Evolutionary conservation across 768 basidiomycete genomes (phyloP).

Genomic region (Mycena polygramma): DNA sequence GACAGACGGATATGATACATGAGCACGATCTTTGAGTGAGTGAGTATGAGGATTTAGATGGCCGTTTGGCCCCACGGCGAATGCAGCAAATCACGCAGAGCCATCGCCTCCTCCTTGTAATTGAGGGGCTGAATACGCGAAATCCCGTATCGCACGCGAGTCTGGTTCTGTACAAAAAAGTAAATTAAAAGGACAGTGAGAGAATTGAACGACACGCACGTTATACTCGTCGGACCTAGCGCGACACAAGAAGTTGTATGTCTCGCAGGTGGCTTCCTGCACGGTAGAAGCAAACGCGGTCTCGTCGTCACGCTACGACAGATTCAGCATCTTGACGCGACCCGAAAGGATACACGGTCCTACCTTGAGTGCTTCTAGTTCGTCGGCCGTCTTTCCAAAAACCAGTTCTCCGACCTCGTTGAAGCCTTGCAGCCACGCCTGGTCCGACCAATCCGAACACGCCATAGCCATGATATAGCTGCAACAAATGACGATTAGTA

Average conservation of each 20-base stretch:
- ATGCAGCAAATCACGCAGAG: conserved; percentile 71
- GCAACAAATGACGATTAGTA: background rate
- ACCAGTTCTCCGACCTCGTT: conserved; percentile 88
- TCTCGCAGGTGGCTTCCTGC: conserved; percentile 73
- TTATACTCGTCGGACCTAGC: conserved; percentile 91
- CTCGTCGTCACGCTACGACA: conserved; percentile 69
- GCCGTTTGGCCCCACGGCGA: conserved; percentile 65
- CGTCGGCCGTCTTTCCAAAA: conserved; percentile 84
- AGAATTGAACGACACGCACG: conserved; percentile 57
- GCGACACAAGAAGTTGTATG: conserved; percentile 86
- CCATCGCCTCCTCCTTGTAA: conserved; percentile 75
- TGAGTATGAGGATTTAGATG: conserved; percentile 3
- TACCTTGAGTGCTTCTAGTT: conserved; percentile 82
- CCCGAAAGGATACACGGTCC: background rate
- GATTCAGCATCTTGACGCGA: background rate
- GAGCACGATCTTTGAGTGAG: background rate
- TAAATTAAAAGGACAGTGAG: background rate
- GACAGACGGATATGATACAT: conserved; percentile 1
- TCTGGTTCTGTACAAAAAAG: conserved; percentile 69
- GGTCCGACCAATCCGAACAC: conserved; percentile 90
- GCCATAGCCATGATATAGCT: conserved; percentile 90
- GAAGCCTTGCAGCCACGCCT: conserved; percentile 95
- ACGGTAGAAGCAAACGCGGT: conserved; percentile 69
- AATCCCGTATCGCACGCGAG: conserved; percentile 87
- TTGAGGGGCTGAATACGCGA: conserved; percentile 74